Conservation (phyloP, 2,329 filamentous ascomycete species). For the Penicillium sp. region DNA sequence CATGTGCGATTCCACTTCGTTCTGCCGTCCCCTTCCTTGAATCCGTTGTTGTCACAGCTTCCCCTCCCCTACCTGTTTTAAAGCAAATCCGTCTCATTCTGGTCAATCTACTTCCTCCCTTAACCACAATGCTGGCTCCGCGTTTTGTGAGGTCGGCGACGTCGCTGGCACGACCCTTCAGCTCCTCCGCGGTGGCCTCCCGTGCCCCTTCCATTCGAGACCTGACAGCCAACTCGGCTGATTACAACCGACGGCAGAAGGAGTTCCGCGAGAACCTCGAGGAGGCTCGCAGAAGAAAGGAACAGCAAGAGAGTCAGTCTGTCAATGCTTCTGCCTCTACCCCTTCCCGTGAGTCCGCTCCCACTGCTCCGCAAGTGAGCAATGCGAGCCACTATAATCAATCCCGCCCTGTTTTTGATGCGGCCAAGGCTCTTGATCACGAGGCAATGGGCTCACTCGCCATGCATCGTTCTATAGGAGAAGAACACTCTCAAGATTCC, state of each 20-base stretch:
- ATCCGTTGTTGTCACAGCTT: background rate
- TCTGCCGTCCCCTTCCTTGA: slow-evolving; percentile 9
- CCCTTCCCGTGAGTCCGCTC: slow-evolving; percentile 41
- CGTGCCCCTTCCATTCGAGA: slow-evolving; percentile 79
- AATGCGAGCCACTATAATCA: slow-evolving; percentile 41
- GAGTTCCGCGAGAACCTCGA: slow-evolving; percentile 80
- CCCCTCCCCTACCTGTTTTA: slow-evolving; percentile 5
- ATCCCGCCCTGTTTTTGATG: slow-evolving; percentile 36
- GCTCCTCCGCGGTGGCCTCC: slow-evolving; percentile 51
- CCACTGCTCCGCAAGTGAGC: slow-evolving; percentile 47
- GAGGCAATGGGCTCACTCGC: slow-evolving; percentile 61
- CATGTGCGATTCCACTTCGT: slow-evolving; percentile 1
- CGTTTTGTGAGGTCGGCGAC: slow-evolving; percentile 51
- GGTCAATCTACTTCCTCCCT: background rate
- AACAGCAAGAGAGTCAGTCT: slow-evolving; percentile 80
- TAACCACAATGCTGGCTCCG: slow-evolving; percentile 40
- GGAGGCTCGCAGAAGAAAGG: slow-evolving; percentile 71
- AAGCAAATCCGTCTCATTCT: background rate
- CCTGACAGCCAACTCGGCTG: slow-evolving; percentile 69
- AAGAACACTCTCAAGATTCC: slow-evolving; percentile 60
- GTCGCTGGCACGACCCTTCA: slow-evolving; percentile 57
- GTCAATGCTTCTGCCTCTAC: slow-evolving; percentile 48
- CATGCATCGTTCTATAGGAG: slow-evolving; percentile 50
- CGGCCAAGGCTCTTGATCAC: slow-evolving; percentile 41
- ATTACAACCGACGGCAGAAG: slow-evolving; percentile 81